Percentiles rank a stretch among this genome's conserved stretches.
Evolutionary conservation across 257 asterid species (phyloP).

Genomic region (Solanum chiquidenum): DNA sequence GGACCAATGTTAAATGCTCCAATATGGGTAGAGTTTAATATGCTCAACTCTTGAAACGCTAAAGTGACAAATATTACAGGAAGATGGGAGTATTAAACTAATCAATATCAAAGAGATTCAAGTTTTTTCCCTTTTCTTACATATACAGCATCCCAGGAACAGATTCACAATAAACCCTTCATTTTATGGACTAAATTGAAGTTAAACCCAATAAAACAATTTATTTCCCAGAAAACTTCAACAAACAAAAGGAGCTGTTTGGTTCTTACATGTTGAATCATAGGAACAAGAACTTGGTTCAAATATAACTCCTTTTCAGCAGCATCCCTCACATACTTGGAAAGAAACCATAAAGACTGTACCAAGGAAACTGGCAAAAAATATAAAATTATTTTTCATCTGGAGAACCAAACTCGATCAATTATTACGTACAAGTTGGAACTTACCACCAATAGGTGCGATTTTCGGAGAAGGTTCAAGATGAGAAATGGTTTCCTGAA

Average conservation of each 20-base stretch:
- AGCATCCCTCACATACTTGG: conserved; percentile 59
- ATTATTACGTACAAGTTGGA: not conserved
- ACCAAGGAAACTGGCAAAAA: conserved; percentile 57
- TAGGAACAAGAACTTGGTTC: conserved; percentile 82
- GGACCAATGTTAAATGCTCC: not conserved
- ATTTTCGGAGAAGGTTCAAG: conserved; percentile 43
- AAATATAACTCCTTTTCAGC: conserved; percentile 39
- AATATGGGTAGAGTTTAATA: not conserved
- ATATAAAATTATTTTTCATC: not conserved
- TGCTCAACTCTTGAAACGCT: not conserved
- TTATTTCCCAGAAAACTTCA: not conserved
- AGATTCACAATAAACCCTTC: not conserved
- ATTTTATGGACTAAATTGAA: not conserved
- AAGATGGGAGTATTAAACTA: not conserved
- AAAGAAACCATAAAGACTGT: conserved; percentile 82
- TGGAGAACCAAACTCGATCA: not conserved
- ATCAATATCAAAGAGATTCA: not conserved
- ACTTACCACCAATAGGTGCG: conserved; percentile 31
- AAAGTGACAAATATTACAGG: not conserved
- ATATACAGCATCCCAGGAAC: not conserved
- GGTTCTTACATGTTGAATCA: conserved; percentile 58
- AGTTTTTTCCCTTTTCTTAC: not conserved
- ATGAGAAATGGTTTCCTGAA: conserved; percentile 50
- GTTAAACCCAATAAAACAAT: not conserved
- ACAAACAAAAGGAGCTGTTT: not conserved